These are phyloP conservation scores for Amorphotheca resinae DNA, from an alignment of 495 filamentous ascomycete species.

Conservation along the genomic window DNA sequence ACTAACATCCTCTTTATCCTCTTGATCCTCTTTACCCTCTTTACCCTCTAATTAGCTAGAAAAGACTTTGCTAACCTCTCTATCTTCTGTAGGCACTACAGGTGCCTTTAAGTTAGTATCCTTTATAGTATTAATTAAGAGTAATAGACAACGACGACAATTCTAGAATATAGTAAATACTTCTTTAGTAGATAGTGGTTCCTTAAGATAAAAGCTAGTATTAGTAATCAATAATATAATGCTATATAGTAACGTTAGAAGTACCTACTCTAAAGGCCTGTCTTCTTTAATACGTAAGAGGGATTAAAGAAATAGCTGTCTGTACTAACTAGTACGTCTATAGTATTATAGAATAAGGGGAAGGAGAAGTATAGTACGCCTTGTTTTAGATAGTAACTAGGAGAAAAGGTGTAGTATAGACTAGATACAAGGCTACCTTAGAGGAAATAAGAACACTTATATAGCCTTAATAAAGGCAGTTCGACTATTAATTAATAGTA, in stretches of 20 bases:
- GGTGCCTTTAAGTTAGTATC: neutral
- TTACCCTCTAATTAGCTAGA: neutral
- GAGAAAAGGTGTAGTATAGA: neutral
- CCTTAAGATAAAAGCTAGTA: neutral
- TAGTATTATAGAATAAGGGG: neutral
- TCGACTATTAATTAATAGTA: neutral
- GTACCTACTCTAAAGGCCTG: no score
- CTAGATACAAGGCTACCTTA: neutral
- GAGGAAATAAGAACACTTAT: neutral
- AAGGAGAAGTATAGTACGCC: neutral
- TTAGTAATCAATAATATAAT: neutral
- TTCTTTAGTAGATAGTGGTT: neutral
- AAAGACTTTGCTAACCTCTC: neutral
- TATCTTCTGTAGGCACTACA: neutral
- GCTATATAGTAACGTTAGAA: no score
- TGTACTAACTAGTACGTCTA: no score
- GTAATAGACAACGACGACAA: neutral
- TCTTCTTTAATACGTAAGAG: no score
- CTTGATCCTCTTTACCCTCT: neutral
- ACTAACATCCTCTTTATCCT: neutral
- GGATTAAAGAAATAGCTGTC: no score
- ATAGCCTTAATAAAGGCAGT: neutral
- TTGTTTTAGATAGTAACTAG: neutral
- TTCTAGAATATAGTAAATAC: neutral
- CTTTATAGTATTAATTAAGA: neutral